Base-by-base conservation (phyloP, 2,329 filamentous ascomycete species). In the Exophiala bonariae region DNA sequence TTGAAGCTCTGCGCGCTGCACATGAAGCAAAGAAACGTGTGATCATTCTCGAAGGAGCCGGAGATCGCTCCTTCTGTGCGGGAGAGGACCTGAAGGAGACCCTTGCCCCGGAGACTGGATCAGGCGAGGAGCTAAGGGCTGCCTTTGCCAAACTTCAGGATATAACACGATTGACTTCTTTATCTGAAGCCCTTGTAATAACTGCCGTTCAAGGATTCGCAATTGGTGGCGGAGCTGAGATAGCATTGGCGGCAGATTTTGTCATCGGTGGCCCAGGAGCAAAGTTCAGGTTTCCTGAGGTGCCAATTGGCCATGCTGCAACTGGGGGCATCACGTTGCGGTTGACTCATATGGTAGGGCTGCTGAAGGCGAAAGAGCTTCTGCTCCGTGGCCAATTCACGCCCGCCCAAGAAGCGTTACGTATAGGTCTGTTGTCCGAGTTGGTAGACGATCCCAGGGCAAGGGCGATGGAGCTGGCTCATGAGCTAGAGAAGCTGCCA, bases 81-180 rank as follows among this genome's bases (percentile, higher is more conserved):
- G 48, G 48, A 16, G 48, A 50, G 22, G 48, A 50, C 33, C 48
- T 50, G 10, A 51, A 51, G 28, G 20, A 51, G 37, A 43, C 49
- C 13, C 39, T 47, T 9, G 49, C 44, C 3, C 35, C 35, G 20
- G 20, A 35, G 44, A 51, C 38, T 6, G 49, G 49, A 7, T 39
- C 49, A 3, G n/a, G 14, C 8, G 30, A 51, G 33, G 49, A 51
- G 36, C 19, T 51, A 11, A 23, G 39, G 14, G 9, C 18, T 3
- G 49, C 49, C 8, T 51, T 51, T 28, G 19, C 37, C 26, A 32
- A 36, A 23, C 49, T 51, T 20, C 49, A 51, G 23, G 49, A 51
- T 39, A 51, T 51, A 28, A 51, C 49, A 11, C 43, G 49, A 13
- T 34, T 39, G 2, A 51, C 49, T 8, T 42, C 36, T 3, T 32